These are phyloP conservation scores for Glycyrrhiza uralensis DNA, from an alignment of 306 rosid species.

Conservation along the genomic window DNA sequence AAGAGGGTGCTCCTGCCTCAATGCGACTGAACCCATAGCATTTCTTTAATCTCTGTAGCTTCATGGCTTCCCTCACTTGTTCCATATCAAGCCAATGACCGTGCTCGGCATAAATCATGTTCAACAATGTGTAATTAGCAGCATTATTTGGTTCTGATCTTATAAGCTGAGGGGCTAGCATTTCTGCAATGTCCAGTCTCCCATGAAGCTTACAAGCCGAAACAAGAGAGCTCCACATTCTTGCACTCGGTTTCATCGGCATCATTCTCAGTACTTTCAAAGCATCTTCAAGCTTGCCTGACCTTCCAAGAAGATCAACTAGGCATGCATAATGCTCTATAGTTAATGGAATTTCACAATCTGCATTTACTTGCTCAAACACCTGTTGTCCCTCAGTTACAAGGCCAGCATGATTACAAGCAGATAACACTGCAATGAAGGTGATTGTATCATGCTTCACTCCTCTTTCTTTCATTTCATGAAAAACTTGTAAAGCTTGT, in stretches of 20 bases:
- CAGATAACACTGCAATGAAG: slow-evolving; percentile 52
- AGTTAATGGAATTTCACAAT: slow-evolving; percentile 27
- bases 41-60: slow-evolving; percentile 44
- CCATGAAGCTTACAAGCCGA: slow-evolving; percentile 62
- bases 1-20: too few relatives aligned
- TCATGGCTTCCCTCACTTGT: slow-evolving; percentile 42
- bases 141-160: slow-evolving; percentile 54
- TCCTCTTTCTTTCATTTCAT: slow-evolving; percentile 55
- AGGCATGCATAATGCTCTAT: slow-evolving; percentile 62
- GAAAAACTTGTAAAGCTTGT: slow-evolving; percentile 46
- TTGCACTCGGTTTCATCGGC: slow-evolving; percentile 58
- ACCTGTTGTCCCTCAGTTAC: slow-evolving; percentile 50
- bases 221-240: slow-evolving; percentile 63
- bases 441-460: slow-evolving; percentile 47
- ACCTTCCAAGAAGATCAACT: slow-evolving; percentile 61
- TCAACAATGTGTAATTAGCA: slow-evolving; percentile 50
- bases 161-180: slow-evolving; percentile 46
- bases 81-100: slow-evolving; percentile 57
- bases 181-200: slow-evolving; percentile 50
- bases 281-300: slow-evolving; percentile 65
- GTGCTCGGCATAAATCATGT: slow-evolving; percentile 54
- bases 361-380: slow-evolving; percentile 36
- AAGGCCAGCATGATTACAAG: slow-evolving; percentile 72
- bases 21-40: slow-evolving; percentile 54
- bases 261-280: slow-evolving; percentile 42